A percentile compares a stretch with the other conserved stretches of the same genome.
These are phyloP conservation scores for Kurtzmaniella quercitrusa DNA, from an alignment of 1,139 yeast species.

Conservation along the genomic window DNA sequence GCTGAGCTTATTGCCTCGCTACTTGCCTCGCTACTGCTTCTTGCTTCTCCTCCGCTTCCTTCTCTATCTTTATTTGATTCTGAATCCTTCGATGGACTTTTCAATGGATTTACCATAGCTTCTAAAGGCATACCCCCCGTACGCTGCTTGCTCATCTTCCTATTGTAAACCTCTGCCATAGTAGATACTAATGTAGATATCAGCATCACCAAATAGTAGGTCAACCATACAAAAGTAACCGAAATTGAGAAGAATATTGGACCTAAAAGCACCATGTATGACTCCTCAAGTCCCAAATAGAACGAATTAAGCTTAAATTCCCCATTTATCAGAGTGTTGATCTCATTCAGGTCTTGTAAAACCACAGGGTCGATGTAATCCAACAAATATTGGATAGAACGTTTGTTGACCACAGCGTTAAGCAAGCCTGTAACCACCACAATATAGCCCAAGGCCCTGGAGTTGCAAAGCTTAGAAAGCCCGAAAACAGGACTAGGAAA, in stretches of 20 bases:
- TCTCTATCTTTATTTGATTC: too few relatives aligned
- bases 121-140: background rate
- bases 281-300: conserved; percentile 66
- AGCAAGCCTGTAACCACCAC: conserved; percentile 20
- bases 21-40: too few relatives aligned
- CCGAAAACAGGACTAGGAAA: conserved; percentile 54
- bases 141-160: background rate
- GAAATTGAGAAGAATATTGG: conserved; percentile 53
- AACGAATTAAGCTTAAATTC: conserved; percentile 33
- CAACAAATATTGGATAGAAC: conserved; percentile 18
- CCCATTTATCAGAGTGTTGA: conserved; percentile 20
- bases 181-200: background rate
- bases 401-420: conserved; percentile 32
- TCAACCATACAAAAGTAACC: conserved; percentile 37
- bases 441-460: conserved; percentile 16
- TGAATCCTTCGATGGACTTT: too few relatives aligned
- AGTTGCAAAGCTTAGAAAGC: conserved; percentile 27
- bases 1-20: too few relatives aligned
- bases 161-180: background rate
- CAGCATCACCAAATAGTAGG: conserved; percentile 18
- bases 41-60: too few relatives aligned
- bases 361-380: conserved; percentile 56
- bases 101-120: background rate
- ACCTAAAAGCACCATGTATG: conserved; percentile 53
- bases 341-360: conserved; percentile 33